These are phyloP conservation scores for Coniochaeta sp. DNA, from an alignment of 2,329 filamentous ascomycete genomes.

Conservation along the genomic window DNA sequence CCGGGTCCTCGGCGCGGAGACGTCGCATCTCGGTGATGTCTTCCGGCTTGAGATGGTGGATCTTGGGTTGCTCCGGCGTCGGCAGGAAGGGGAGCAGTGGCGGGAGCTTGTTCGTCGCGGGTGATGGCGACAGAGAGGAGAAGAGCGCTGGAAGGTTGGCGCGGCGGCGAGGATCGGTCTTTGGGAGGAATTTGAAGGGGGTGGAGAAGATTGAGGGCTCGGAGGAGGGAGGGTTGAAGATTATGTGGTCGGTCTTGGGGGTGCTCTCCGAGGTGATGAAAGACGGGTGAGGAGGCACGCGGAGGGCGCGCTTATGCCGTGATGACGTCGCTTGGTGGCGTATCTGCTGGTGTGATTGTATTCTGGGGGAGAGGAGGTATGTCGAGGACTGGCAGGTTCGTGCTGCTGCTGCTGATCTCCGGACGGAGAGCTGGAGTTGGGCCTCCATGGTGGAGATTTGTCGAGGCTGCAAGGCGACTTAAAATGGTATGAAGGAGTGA, in stretches of 20 bases:
- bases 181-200: constrained; percentile 59
- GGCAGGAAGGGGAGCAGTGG: constrained; percentile 6
- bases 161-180: constrained; percentile 43
- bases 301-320: constrained; percentile 49
- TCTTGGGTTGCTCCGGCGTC: constrained; percentile 15
- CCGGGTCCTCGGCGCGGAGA: constrained; percentile 44
- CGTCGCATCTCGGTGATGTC: constrained; percentile 54
- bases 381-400: constrained; percentile 12
- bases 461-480: background rate
- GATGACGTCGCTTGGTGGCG: constrained; percentile 35
- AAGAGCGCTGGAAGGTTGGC: constrained; percentile 39
- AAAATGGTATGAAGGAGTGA: background rate
- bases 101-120: constrained; percentile 2
- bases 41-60: constrained; percentile 44
- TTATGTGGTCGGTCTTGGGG: constrained; percentile 29
- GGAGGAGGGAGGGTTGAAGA: constrained; percentile 41
- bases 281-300: constrained; percentile 52
- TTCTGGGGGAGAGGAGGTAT: constrained; percentile 11
- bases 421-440: background rate
- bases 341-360: background rate
- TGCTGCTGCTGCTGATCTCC: constrained; percentile 8
- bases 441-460: background rate
- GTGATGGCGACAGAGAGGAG: constrained; percentile 17
- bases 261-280: constrained; percentile 33
- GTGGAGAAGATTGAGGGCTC: constrained; percentile 51